Evolutionary conservation across 805 yeast species (phyloP).

Genomic region (Ogataea neopini): DNA sequence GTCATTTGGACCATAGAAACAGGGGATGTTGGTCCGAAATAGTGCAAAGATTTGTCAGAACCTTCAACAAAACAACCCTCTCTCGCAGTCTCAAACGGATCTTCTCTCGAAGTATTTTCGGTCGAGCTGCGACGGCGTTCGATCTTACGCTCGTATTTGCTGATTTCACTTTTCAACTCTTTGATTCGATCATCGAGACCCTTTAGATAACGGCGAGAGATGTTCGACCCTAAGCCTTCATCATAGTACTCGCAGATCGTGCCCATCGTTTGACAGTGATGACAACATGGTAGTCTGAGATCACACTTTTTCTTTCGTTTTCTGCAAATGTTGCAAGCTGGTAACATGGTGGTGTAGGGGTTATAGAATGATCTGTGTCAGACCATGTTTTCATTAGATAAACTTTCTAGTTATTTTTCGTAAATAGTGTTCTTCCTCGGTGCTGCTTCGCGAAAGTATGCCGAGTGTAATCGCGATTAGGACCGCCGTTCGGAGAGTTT

Average conservation of each 20-base stretch:
- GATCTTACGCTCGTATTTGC: constrained; percentile 16
- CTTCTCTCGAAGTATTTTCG: background rate
- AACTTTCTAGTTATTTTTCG: no score
- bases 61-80: constrained; percentile 21
- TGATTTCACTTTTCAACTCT: constrained; percentile 17
- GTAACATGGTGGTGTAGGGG: constrained; percentile 11
- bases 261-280: constrained; percentile 21
- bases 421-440: no score
- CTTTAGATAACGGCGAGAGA: constrained; percentile 19
- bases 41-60: constrained; percentile 9
- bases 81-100: constrained; percentile 9
- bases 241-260: constrained; percentile 23
- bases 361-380: no score
- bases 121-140: constrained; percentile 1
- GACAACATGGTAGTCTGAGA: constrained; percentile 22
- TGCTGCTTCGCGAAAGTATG: background rate
- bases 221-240: constrained; percentile 20
- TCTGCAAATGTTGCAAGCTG: constrained; percentile 20
- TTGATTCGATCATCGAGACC: constrained; percentile 18
- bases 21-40: constrained; percentile 23
- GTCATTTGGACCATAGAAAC: constrained; percentile 15
- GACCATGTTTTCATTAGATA: no score
- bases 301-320: constrained; percentile 26
- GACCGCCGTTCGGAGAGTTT: background rate
- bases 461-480: constrained; percentile 1